Base-by-base conservation (phyloP, 2,329 filamentous ascomycete genomes). In the Talaromyces albobiverticillius region DNA sequence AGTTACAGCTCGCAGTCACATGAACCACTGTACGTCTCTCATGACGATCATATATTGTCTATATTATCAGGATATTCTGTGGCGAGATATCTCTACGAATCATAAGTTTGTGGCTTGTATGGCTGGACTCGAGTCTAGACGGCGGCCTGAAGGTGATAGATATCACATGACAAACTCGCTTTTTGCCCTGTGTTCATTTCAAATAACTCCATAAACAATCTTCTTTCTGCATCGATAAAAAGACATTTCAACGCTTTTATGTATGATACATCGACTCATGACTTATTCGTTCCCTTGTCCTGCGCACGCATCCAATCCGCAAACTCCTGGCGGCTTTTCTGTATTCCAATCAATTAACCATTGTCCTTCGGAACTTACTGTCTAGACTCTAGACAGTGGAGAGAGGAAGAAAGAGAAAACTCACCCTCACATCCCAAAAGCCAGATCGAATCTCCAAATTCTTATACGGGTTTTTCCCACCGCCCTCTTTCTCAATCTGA, bases 391-490 rank as follows among this genome's bases (percentile, higher is more conserved):
- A n/a, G n/a, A n/a, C n/a, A n/a, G n/a, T n/a, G n/a, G n/a, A n/a
- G n/a, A n/a, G n/a, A n/a, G n/a, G n/a, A 47, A 54, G 3, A 45
- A 48, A 45, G 50, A 45, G n/a, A n/a, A n/a, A 31, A 70, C 74
- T 81, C 69, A 85, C 88, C 71, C 90, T 85, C 59, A 97, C 89
- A 74, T 99, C 90, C 75, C 90, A 82, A 65, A 97, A 99, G 1
- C 90, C 87, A 45, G 86, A 84, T 61, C 94, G 79, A 56, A 89
- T 86, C 73, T 97, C 93, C 57, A 96, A 71, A 43, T 83, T 79
- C 47, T 77, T 79, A 70, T 92, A 97, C 5, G 92, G 90, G 67
- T 95, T 96, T 14, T 88, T 87, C 11, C 82, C 74, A 59, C 80
- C 87, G 57, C 74, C 79, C 36, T 86, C 83, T 68, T 83, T 86